Conservation (phyloP, 2,329 filamentous ascomycete species). For the Calonectria crousiana region DNA sequence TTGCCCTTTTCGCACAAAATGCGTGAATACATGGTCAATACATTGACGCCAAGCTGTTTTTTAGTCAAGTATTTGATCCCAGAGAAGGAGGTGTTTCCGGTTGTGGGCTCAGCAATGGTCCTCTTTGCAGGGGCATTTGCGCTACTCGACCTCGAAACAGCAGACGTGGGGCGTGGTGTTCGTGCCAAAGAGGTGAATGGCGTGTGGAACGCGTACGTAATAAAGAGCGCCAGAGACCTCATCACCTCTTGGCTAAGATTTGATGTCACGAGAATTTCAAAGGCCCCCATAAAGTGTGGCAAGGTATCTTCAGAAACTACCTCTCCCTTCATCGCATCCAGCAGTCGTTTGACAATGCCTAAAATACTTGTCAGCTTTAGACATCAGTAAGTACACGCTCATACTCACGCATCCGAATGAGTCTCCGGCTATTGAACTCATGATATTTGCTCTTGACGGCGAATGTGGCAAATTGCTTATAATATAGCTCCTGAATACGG, state of each 20-base stretch:
- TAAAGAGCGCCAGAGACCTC: constrained; percentile 88
- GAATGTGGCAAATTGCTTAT: constrained; percentile 91
- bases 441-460: constrained; percentile 91
- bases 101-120: constrained; percentile 51
- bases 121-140: constrained; percentile 55
- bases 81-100: constrained; percentile 45
- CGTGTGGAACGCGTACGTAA: constrained; percentile 89
- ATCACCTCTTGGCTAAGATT: constrained; percentile 88
- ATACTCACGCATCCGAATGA: constrained; percentile 87
- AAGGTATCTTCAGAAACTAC: constrained; percentile 79
- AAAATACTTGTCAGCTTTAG: constrained; percentile 31
- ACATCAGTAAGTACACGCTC: constrained; percentile 12
- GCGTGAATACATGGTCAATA: constrained; percentile 82
- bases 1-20: constrained; percentile 82
- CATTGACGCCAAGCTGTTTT: constrained; percentile 78
- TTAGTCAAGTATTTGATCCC: constrained; percentile 64
- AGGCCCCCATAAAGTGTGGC: constrained; percentile 80
- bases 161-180: constrained; percentile 61
- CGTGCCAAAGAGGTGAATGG: constrained; percentile 61
- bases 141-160: constrained; percentile 54
- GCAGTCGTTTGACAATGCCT: constrained; percentile 90
- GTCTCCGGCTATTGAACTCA: constrained; percentile 88
- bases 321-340: constrained; percentile 92
- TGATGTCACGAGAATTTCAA: constrained; percentile 82
- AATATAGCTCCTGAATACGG: constrained; percentile 88